Evolutionary conservation across 78 protist species (phyloP), one percentile per base, ranked within the genome.

Genomic region (Ministeria vibrans): DNA sequence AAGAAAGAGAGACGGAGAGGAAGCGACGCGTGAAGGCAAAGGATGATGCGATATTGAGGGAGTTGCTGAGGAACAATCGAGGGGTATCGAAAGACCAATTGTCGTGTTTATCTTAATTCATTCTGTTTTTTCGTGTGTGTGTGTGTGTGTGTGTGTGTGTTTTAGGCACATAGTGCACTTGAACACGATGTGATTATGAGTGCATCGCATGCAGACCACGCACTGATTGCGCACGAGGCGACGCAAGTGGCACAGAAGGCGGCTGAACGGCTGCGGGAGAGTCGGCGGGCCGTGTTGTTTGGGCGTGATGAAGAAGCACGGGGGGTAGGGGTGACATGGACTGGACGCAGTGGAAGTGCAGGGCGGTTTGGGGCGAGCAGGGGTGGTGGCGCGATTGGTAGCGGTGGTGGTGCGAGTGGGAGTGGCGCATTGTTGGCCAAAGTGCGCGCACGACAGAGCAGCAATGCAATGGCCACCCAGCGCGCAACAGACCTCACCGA

Each of bases 151-250:
- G 15, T 49, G 55, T 15, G 15, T 49, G 55, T 49, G 15, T 49
- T 9, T 15, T 20, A 20, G 49, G 36, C 62, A 13, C 73, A 71
- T 62, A n/a, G 71, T 32, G 63, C 82, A 9, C 34, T 83, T 11
- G 32, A 68, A n/a, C 87, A 83, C 79, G 87, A 83, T 45, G 0
- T 6, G 18, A 49, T 82, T 34, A n/a, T 82, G 53, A 46, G 59
- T 3, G 66, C 71, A 11, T 0, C 66, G 13, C 32, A 18, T 0
- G 62, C 66, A 9, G 84, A 72, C 0, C 38, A 7, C 46, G 45
- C 18, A 7, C 38, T 80, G 25, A 55, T 70, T 7, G 34, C 49
- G 38, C 3, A 39, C 25, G 84, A 80, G 38, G 84, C 79, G 13
- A 41, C n/a, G n/a, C 28, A 30, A 41, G 27, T 71, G 5, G 84